Evolutionary conservation across 768 basidiomycete genomes (phyloP), one percentile per base, ranked within the genome.

Genomic region (Hemileccinum impolitum): DNA sequence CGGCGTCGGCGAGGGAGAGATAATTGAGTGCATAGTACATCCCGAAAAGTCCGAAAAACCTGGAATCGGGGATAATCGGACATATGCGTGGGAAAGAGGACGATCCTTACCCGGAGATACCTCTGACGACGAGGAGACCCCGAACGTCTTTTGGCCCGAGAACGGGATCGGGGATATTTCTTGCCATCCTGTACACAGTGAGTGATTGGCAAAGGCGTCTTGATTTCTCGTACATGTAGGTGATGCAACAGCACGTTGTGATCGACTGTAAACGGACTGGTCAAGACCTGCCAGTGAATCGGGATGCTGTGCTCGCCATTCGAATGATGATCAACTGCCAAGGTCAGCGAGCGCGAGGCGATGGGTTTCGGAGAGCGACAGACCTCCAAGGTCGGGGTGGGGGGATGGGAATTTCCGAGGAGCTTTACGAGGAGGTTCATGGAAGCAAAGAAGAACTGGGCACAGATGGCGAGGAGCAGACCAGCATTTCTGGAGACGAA

Each of bases 21-120:
- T 85, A 88, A 64, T 82, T 75, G 11, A 91, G 69, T 1, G 87
- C 81, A 58, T 80, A 85, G 62, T 86, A 87, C n/a, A 79, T 69
- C 15, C 83, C 81, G 49, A 80, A 81, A 6, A 90, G 67, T 4
- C 84, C 85, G 45, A 90, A 76, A 63, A 90, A 94, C 85, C 89
- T 53, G 39, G 32, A 2, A 17, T 31, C 18, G 28, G 39, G 3
- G 21, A 42, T 3, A 3, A 31, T 47, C 9, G n/a, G 52, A 26
- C 19, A 2, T 36, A 30, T 30, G 9, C 28, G 11, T 30, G 8
- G 7, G 11, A 30, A n/a, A 30, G 28, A 12, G 7, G 28, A 30
- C 11, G 28, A 30, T 30, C 59, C 74, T 38, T 49, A 85, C 79
- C 88, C 87, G n/a, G 75, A 68, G 50, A 85, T 66, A 0, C 87